Base-by-base conservation (phyloP, 1,139 yeast species). In the Geotrichum klebahnii region DNA sequence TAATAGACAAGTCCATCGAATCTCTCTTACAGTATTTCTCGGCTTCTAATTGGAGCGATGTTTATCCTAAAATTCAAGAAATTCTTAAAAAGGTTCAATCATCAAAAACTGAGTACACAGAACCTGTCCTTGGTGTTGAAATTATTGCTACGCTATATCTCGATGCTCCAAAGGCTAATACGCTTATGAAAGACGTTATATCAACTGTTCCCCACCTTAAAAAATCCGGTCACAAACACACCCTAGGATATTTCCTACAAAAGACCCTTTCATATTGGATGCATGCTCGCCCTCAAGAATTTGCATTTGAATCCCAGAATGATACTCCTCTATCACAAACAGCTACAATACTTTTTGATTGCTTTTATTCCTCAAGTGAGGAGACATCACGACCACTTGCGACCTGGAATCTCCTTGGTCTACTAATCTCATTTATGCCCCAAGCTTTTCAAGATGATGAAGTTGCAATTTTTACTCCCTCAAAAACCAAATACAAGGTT, bases 271-370 rank as follows among this genome's bases (percentile, higher is more conserved):
- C 74, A 56, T 73, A 74, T 53, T 85, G 86, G 78, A 68, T 78
- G 17, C 68, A 76, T 47, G 71, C 82, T n/a, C 70, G 83, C 57
- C 80, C 87, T 0, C 63, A 65, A 12, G 84, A 80, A 57, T 75
- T 59, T 48, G 69, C 56, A 4, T 33, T 36, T 20, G 52, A 17
- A 63, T 70, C 10, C 63, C 55, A 63, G 19, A 40, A 45, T 31
- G 55, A 53, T 14, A 48, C 59, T 14, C 41, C 52, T 1, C 45
- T 62, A 5, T 39, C 54, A 2, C 54, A 46, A 8, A 53, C 52
- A 37, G 56, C 57, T 22, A 54, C 54, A 29, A 52, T 51, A 14
- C 51, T 63, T 5, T 63, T 63, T 47, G 64, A 61, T 9, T 59
- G 57, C 50, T 56, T 60, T 24, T 57, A 50, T 37, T 17, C 53